Evolutionary conservation across 257 asterid genomes (phyloP).

Genomic region (Gardenia jasminoides): DNA sequence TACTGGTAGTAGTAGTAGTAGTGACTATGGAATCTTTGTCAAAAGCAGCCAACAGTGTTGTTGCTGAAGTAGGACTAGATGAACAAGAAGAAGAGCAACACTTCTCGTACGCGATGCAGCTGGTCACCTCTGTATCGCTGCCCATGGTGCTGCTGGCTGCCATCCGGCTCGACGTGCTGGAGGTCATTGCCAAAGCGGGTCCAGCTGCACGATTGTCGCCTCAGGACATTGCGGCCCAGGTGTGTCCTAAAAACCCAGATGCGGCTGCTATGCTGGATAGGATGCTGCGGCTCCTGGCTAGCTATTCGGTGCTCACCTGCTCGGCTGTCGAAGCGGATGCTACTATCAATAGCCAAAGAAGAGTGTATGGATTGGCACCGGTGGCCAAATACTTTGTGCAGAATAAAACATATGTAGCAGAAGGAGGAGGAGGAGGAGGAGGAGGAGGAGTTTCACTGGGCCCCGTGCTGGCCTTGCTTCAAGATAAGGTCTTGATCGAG

Average conservation of each 20-base stretch:
- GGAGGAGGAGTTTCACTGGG: background rate
- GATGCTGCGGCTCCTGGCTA: slow-evolving; percentile 39
- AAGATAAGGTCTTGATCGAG: background rate
- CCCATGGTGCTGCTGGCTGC: slow-evolving; percentile 31
- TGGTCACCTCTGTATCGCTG: slow-evolving; percentile 13
- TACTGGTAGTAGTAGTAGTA: no score
- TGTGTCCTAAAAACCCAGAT: slow-evolving; percentile 10
- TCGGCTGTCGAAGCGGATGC: slow-evolving; percentile 17
- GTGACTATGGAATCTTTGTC: no score
- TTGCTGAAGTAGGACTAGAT: background rate
- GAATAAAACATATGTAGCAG: background rate
- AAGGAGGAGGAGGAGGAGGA: background rate
- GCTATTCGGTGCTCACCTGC: slow-evolving; percentile 12
- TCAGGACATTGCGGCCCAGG: slow-evolving; percentile 17
- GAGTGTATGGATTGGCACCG: slow-evolving; percentile 25
- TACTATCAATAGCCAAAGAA: background rate
- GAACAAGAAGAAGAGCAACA: slow-evolving; percentile 21
- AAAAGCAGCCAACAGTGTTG: no score
- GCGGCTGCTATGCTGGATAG: slow-evolving; percentile 29
- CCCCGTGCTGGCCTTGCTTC: background rate
- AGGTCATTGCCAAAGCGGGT: slow-evolving; percentile 26
- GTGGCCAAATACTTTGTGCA: slow-evolving; percentile 33
- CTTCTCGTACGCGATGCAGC: slow-evolving; percentile 24
- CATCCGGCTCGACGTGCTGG: background rate
- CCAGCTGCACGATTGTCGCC: slow-evolving; percentile 27